A percentile compares a stretch with the other conserved stretches of the same genome.
Evolutionary conservation across 805 yeast genomes (phyloP).

Genomic region (Nakazawaea pomicola): DNA sequence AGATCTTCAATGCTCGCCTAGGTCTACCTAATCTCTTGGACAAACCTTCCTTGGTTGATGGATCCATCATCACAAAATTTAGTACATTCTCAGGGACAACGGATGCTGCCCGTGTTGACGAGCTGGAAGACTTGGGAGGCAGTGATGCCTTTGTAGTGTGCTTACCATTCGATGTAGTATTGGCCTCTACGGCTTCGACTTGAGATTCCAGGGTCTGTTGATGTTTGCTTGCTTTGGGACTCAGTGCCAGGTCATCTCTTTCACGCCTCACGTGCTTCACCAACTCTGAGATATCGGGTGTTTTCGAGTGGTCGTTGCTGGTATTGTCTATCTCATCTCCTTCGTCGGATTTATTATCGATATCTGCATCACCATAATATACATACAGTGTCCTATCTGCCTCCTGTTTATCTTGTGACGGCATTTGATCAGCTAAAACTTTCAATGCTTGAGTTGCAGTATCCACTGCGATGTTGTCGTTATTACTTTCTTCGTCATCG

Average conservation of each 20-base stretch:
- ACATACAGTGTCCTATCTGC: not conserved
- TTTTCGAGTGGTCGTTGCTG: not conserved
- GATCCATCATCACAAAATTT: constrained; percentile 17
- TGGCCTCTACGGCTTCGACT: too few relatives aligned
- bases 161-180: too few relatives aligned
- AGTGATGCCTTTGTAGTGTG: not conserved
- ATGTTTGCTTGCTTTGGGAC: too few relatives aligned
- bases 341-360: not conserved
- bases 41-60: constrained; percentile 14
- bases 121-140: not conserved
- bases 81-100: not conserved
- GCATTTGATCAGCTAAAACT: constrained; percentile 7
- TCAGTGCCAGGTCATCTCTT: too few relatives aligned
- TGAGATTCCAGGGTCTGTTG: too few relatives aligned
- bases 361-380: not conserved
- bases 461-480: constrained; percentile 5
- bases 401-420: not conserved
- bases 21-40: constrained; percentile 14
- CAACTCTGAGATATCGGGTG: not conserved
- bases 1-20: not conserved
- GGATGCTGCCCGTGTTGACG: not conserved
- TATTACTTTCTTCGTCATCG: not conserved
- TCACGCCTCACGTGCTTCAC: not conserved
- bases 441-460: constrained; percentile 10
- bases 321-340: too few relatives aligned